These are phyloP conservation scores for Anthostomella pinea DNA, from an alignment of 2,329 filamentous ascomycete species.

Conservation along the genomic window DNA sequence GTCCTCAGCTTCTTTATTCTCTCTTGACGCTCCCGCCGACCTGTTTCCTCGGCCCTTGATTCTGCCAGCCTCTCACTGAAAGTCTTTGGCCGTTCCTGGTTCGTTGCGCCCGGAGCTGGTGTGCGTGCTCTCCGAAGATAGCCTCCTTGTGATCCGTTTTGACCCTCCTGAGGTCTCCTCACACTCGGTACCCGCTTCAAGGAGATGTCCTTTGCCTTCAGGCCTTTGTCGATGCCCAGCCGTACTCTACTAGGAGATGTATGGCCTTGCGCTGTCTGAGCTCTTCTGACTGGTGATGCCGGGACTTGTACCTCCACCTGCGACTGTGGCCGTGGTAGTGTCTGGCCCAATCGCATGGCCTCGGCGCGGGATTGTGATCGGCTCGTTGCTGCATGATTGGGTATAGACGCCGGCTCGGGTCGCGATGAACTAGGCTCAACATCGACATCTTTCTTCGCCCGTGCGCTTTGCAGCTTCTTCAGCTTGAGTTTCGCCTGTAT, in stretches of 20 bases:
- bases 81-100: constrained; percentile 44
- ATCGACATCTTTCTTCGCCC: constrained; percentile 35
- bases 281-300: constrained; percentile 65
- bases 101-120: constrained; percentile 29
- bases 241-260: constrained; percentile 77
- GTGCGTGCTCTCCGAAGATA: constrained; percentile 46
- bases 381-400: constrained; percentile 15
- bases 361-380: constrained; percentile 21
- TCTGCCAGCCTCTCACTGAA: constrained; percentile 87
- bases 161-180: constrained; percentile 33
- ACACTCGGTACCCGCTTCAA: constrained; percentile 67
- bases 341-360: constrained; percentile 10
- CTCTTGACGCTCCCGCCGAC: constrained; percentile 48
- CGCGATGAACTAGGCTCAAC: constrained; percentile 9
- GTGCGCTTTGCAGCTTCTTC: constrained; percentile 76
- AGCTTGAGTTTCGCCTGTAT: constrained; percentile 86
- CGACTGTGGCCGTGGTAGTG: constrained; percentile 25
- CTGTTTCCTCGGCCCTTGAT: constrained; percentile 56
- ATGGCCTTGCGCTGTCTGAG: constrained; percentile 49
- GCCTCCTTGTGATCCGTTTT: constrained; percentile 31
- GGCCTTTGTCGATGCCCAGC: constrained; percentile 85
- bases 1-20: constrained; percentile 53
- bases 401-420: constrained; percentile 15
- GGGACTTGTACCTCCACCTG: constrained; percentile 66
- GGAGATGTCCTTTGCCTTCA: constrained; percentile 78